phyloP scores from a whole-genome alignment of 495 filamentous ascomycete genomes.

The Penicillium cinerascens region DNA sequence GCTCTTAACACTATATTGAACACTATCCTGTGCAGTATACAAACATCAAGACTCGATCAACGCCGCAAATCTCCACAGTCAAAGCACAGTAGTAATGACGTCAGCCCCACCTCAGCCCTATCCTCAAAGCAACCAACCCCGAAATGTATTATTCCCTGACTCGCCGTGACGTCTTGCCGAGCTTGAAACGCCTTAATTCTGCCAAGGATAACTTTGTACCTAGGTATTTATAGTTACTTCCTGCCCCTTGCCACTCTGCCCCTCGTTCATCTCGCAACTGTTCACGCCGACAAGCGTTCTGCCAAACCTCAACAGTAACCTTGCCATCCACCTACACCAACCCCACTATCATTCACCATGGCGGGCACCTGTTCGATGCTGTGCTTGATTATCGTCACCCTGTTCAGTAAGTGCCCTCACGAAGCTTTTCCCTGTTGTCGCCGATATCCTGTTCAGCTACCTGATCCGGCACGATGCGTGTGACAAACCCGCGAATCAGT shows the following conservation, averaged over 20 bases:
- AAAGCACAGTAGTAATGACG: too few relatives aligned
- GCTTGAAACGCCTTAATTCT: conserved; percentile 31
- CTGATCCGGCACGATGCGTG: neutral
- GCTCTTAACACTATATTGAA: too few relatives aligned
- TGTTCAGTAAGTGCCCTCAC: conserved; percentile 47
- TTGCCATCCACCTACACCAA: neutral
- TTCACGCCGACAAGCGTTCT: conserved; percentile 17
- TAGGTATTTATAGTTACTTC: conserved; percentile 35
- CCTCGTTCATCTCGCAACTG: conserved; percentile 30
- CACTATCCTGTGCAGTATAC: too few relatives aligned
- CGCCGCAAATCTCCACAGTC: too few relatives aligned
- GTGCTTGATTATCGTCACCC: conserved; percentile 54
- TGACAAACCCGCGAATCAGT: neutral
- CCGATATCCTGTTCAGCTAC: neutral
- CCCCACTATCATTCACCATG: conserved; percentile 22
- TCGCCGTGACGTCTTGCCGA: neutral
- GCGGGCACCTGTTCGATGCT: conserved; percentile 36
- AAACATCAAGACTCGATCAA: too few relatives aligned
- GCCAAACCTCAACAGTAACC: conserved; percentile 2
- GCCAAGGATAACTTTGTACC: conserved; percentile 27
- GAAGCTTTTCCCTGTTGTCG: neutral
- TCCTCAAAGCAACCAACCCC: neutral
- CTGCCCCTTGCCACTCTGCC: conserved; percentile 25
- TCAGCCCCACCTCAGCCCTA: neutral
- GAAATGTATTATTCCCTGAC: neutral